A percentile compares a stretch with the other conserved stretches of the same genome.
Conservation (phyloP, 2,329 filamentous ascomycete genomes). For the Penicillium sp. region DNA sequence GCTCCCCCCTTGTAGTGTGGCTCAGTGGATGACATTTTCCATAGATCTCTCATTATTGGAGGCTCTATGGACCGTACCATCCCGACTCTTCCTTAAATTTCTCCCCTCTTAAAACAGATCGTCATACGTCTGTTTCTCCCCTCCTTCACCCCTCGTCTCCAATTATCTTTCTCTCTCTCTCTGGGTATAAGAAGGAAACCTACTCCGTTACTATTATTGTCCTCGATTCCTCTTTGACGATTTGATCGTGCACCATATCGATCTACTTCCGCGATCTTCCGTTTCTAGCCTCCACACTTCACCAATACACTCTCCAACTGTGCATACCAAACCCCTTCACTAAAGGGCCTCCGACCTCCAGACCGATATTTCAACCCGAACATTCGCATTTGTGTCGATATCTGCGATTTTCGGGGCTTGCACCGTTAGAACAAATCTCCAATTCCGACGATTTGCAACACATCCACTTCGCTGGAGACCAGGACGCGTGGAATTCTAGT, state of each 20-base stretch:
- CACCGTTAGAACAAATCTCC: not conserved
- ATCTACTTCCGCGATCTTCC: constrained; percentile 10
- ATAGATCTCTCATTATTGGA: constrained; percentile 24
- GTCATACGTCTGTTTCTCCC: constrained; percentile 23
- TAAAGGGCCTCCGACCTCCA: not conserved
- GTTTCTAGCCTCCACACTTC: constrained; percentile 14
- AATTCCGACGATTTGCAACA: not conserved
- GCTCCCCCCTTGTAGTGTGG: constrained; percentile 16
- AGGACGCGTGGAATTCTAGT: not conserved
- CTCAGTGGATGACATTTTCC: constrained; percentile 19
- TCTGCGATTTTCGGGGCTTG: too few species aligned
- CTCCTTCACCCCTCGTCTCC: constrained; percentile 23
- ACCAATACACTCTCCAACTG: constrained; percentile 3
- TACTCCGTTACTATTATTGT: constrained; percentile 2
- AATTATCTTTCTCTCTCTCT: constrained; percentile 11
- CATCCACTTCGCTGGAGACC: not conserved
- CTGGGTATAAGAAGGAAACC: constrained; percentile 12
- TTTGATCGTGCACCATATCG: constrained; percentile 14
- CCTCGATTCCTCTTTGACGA: not conserved
- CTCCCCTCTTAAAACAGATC: constrained; percentile 20
- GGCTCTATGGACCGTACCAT: constrained; percentile 23
- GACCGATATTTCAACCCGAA: not conserved
- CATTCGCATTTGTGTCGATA: not conserved
- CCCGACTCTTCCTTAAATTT: constrained; percentile 18
- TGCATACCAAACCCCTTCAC: not conserved